Conservation (phyloP, 805 yeast species). For the Maudiozyma saulgeensis region DNA sequence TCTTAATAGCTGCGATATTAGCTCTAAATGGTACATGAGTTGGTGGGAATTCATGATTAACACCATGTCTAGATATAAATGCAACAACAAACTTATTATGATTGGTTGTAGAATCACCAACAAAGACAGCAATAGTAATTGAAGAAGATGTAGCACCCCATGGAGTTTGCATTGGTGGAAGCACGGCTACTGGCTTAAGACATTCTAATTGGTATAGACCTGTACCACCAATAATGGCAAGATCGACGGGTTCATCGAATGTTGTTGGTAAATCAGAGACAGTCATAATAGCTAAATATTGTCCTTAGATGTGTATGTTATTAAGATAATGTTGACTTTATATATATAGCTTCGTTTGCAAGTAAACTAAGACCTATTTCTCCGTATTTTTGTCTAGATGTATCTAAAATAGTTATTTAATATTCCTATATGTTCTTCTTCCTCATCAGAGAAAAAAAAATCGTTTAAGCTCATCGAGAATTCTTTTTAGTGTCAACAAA, state of each 20-base stretch:
- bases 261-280: conserved; percentile 15
- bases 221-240: conserved; percentile 95
- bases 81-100: conserved; percentile 59
- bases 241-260: conserved; percentile 37
- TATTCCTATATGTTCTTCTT: too few relatives aligned
- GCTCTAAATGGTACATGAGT: conserved; percentile 88
- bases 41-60: conserved; percentile 81
- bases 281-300: conserved; percentile 11
- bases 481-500: too few relatives aligned
- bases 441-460: too few relatives aligned
- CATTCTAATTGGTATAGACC: conserved; percentile 87
- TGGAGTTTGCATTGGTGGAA: conserved; percentile 73
- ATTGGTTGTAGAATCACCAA: conserved; percentile 7
- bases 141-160: conserved; percentile 97
- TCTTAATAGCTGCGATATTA: conserved; percentile 90
- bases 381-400: too few relatives aligned
- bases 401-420: too few relatives aligned
- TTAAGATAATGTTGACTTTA: neutral
- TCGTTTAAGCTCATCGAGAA: too few relatives aligned
- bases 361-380: too few relatives aligned
- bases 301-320: neutral
- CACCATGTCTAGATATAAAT: conserved; percentile 90
- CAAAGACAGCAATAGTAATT: conserved; percentile 78
- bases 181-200: conserved; percentile 73
- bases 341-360: too few relatives aligned